These are phyloP conservation scores for Neofusicoccum ribis DNA, from an alignment of 2,329 filamentous ascomycete species.

Conservation along the genomic window DNA sequence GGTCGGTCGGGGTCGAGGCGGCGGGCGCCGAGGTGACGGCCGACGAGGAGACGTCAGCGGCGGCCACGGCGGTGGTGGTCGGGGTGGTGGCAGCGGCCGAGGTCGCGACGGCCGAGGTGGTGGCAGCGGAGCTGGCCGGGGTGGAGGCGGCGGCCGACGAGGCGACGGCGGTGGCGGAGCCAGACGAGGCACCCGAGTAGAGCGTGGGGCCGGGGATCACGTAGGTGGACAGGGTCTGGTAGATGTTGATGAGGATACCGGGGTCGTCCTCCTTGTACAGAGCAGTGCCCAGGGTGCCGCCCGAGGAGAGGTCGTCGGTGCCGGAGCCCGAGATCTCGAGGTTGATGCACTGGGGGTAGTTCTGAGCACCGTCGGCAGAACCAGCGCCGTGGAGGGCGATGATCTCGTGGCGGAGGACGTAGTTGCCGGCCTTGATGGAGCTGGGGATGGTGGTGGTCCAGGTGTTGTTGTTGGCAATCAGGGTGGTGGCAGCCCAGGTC, in stretches of 20 bases:
- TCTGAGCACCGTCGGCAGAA: slow-evolving; percentile 45
- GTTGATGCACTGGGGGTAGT: slow-evolving; percentile 57
- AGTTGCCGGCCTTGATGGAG: slow-evolving; percentile 57
- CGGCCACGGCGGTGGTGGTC: not conserved
- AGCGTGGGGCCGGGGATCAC: slow-evolving; percentile 53
- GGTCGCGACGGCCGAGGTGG: slow-evolving; percentile 11
- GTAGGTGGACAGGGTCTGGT: slow-evolving; percentile 50
- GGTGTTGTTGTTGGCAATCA: slow-evolving; percentile 50
- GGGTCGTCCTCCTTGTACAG: slow-evolving; percentile 60
- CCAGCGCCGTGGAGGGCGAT: slow-evolving; percentile 60
- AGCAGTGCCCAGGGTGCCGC: slow-evolving; percentile 52
- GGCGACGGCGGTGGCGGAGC: slow-evolving; percentile 17
- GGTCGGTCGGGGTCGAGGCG: slow-evolving; percentile 20
- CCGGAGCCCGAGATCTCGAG: slow-evolving; percentile 59
- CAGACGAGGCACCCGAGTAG: slow-evolving; percentile 29
- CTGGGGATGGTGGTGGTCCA: slow-evolving; percentile 55
- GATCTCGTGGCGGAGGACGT: slow-evolving; percentile 61
- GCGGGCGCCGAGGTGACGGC: not conserved
- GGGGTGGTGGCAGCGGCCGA: slow-evolving; percentile 15
- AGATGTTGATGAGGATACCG: slow-evolving; percentile 63
- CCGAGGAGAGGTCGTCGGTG: slow-evolving; percentile 45
- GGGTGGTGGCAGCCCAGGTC: slow-evolving; percentile 57
- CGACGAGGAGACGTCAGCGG: slow-evolving; percentile 23
- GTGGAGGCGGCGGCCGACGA: not conserved
- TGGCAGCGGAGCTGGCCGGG: slow-evolving; percentile 12